Conservation (phyloP, 2,329 filamentous ascomycete genomes). For the Blastomyces parvus region DNA sequence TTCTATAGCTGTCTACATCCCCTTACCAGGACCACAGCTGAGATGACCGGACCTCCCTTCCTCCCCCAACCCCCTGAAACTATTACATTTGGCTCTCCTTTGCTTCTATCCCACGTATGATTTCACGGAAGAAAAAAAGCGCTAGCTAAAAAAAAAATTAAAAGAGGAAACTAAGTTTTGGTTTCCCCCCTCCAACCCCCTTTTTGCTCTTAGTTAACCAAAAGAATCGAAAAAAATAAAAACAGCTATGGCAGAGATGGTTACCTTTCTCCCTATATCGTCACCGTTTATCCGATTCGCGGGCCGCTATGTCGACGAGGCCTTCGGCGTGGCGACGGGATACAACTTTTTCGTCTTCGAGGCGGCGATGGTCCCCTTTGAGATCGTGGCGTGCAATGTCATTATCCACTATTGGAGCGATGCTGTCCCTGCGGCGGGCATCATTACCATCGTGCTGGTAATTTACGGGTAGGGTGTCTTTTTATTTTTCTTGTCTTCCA, state of each 20-base stretch:
- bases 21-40: not conserved
- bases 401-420: conserved; percentile 44
- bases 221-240: not conserved
- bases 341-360: conserved; percentile 47
- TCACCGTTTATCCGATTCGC: conserved; percentile 40
- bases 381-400: conserved; percentile 43
- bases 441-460: conserved; percentile 39
- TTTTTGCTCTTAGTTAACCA: not conserved
- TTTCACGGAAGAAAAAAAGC: not conserved
- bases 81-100: not conserved
- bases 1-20: not conserved
- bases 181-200: too few species aligned
- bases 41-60: not conserved
- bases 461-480: conserved; percentile 32
- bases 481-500: not conserved
- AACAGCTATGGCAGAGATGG: conserved; percentile 41
- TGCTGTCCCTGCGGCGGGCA: conserved; percentile 37
- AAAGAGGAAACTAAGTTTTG: conserved; percentile 3
- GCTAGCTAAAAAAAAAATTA: conserved; percentile 20
- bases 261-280: conserved; percentile 41
- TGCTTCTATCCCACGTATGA: not conserved
- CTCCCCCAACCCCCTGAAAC: not conserved
- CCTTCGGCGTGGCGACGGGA: conserved; percentile 39
- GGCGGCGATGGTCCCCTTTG: conserved; percentile 44
- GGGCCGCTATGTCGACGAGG: conserved; percentile 41